phyloP scores from a whole-genome alignment of 768 basidiomycete species.

The Hericium coralloides region DNA sequence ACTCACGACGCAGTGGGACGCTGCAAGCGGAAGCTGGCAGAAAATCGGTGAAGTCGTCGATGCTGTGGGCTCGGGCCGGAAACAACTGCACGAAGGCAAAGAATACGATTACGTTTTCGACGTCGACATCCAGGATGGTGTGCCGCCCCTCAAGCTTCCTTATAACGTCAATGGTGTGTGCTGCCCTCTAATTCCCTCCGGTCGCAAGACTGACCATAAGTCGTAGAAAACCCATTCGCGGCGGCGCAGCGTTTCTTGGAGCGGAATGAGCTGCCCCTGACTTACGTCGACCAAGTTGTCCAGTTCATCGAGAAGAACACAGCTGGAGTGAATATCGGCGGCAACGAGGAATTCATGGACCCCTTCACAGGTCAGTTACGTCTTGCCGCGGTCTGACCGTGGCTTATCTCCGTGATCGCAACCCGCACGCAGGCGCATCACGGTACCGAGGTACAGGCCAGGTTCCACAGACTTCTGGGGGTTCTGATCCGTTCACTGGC shows the following conservation, averaged over 20 bases:
- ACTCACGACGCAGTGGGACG: slow-evolving; percentile 65
- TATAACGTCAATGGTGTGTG: slow-evolving; percentile 77
- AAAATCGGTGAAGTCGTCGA: slow-evolving; percentile 96
- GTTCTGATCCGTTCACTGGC: slow-evolving; percentile 68
- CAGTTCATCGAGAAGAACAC: slow-evolving; percentile 93
- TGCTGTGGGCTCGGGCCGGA: slow-evolving; percentile 82
- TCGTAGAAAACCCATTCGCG: slow-evolving; percentile 77
- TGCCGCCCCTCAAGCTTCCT: slow-evolving; percentile 87
- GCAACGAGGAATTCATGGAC: slow-evolving; percentile 60
- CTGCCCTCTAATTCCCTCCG: neutral
- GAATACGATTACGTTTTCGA: slow-evolving; percentile 99
- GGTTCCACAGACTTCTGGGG: slow-evolving; percentile 24
- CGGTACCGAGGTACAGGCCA: slow-evolving; percentile 22
- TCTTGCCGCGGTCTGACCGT: neutral
- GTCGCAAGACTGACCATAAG: neutral
- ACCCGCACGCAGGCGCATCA: slow-evolving; percentile 20
- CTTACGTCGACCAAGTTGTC: slow-evolving; percentile 85
- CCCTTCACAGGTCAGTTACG: slow-evolving; percentile 72
- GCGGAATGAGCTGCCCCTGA: slow-evolving; percentile 71
- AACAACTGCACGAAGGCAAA: slow-evolving; percentile 85
- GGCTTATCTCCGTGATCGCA: neutral
- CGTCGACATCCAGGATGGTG: slow-evolving; percentile 91
- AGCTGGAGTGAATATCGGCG: slow-evolving; percentile 61
- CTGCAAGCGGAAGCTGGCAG: slow-evolving; percentile 60
- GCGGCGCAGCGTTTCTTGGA: slow-evolving; percentile 88